A percentile compares a stretch with the other conserved stretches of the same genome.
phyloP scores from a whole-genome alignment of 805 yeast species.

The Nakazawaea holstii region DNA sequence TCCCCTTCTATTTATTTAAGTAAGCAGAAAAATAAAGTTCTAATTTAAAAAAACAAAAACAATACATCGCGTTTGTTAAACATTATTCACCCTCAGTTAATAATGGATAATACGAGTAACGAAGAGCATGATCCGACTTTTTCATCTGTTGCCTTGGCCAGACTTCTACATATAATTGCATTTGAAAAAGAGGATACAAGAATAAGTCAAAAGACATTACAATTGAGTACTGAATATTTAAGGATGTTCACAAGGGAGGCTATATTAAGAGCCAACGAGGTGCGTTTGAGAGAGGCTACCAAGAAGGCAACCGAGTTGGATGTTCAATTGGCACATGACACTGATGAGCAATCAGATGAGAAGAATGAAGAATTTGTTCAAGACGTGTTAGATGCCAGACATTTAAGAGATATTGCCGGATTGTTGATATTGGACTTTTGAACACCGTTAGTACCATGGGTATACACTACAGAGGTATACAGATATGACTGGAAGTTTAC shows the following conservation, averaged over 20 bases:
- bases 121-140: constrained; percentile 16
- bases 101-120: constrained; percentile 3
- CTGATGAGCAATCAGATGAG: constrained; percentile 25
- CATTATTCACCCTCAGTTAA: not conserved
- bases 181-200: constrained; percentile 41
- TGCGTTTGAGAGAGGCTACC: constrained; percentile 25
- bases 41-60: no score
- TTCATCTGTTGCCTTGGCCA: constrained; percentile 35
- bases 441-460: not conserved
- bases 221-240: constrained; percentile 48
- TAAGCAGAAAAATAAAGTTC: no score
- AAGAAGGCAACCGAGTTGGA: not conserved
- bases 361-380: constrained; percentile 14
- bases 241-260: constrained; percentile 56
- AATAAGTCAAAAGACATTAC: constrained; percentile 42
- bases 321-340: constrained; percentile 23
- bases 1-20: not conserved
- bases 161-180: constrained; percentile 46
- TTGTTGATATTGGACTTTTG: constrained; percentile 51
- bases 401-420: constrained; percentile 52
- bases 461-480: no score
- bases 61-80: no score
- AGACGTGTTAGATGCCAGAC: constrained; percentile 44
- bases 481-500: no score
- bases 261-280: constrained; percentile 50